Conservation (phyloP, 495 filamentous ascomycete genomes). For the Xylaria grammica region DNA sequence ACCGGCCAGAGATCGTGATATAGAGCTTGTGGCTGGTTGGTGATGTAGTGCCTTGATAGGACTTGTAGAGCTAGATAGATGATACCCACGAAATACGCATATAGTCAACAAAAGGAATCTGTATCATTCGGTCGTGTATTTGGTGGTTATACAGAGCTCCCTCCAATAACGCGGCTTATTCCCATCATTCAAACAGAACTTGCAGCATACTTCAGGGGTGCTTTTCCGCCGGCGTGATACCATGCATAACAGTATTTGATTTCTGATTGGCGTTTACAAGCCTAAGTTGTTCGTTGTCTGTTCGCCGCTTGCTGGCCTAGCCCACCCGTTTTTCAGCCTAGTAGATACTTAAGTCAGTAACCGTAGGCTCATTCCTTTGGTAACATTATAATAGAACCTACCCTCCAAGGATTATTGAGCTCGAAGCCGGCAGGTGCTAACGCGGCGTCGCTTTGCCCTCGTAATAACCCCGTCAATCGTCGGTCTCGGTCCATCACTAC, state of each 20-base stretch:
- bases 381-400: constrained; percentile 28
- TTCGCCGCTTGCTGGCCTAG: constrained; percentile 35
- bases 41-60: constrained; percentile 21
- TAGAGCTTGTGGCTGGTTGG: constrained; percentile 30
- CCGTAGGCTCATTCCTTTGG: not conserved
- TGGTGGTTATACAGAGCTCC: constrained; percentile 31
- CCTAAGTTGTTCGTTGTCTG: not conserved
- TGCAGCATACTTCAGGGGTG: no score
- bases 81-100: constrained; percentile 32
- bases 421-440: constrained; percentile 87
- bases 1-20: constrained; percentile 78
- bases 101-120: constrained; percentile 21
- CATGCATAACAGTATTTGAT: not conserved
- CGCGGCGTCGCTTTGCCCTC: constrained; percentile 84
- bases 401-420: constrained; percentile 92
- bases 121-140: constrained; percentile 27
- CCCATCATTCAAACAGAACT: no score
- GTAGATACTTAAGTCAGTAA: constrained; percentile 11
- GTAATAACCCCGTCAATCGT: constrained; percentile 80
- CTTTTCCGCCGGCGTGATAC: no score
- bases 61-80: constrained; percentile 24
- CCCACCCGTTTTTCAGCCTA: constrained; percentile 59
- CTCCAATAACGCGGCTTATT: no score
- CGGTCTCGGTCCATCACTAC: constrained; percentile 97
- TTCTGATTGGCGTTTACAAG: not conserved